Evolutionary conservation across 371 early-diverging fungal species (phyloP).

Genomic region (Batkoa obscura): DNA sequence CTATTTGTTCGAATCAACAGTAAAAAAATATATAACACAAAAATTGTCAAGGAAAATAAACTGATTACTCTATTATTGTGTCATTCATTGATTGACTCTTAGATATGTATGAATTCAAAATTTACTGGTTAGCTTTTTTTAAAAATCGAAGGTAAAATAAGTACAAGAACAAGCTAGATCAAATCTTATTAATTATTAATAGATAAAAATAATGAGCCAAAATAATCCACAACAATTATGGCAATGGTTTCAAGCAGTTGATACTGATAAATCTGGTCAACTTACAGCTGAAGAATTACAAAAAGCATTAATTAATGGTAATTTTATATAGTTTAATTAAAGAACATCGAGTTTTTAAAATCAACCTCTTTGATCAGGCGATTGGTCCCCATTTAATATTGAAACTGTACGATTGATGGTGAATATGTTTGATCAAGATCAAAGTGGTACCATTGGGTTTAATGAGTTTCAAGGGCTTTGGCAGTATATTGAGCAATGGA

Average conservation of each 20-base stretch:
- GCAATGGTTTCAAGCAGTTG: conserved; percentile 10
- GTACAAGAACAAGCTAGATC: too few relatives aligned
- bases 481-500: conserved; percentile 55
- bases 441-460: conserved; percentile 44
- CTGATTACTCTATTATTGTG: too few relatives aligned
- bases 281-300: conserved; percentile 30
- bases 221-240: not conserved
- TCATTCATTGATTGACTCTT: too few relatives aligned
- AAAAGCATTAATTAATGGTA: conserved; percentile 35
- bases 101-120: too few relatives aligned
- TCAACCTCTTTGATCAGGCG: conserved; percentile 15
- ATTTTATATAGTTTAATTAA: not conserved
- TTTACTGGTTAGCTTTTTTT: too few relatives aligned
- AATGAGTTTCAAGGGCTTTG: conserved; percentile 63
- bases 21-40: too few relatives aligned
- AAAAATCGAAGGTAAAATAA: too few relatives aligned
- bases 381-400: conserved; percentile 42
- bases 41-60: too few relatives aligned
- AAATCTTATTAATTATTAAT: not conserved
- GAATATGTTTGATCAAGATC: conserved; percentile 35
- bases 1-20: too few relatives aligned
- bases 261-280: conserved; percentile 12
- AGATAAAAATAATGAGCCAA: not conserved
- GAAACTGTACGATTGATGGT: conserved; percentile 23
- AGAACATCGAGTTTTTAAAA: not conserved